These are phyloP conservation scores for Beta macrorhiza DNA, from an alignment of 179 eudicot species.

Conservation along the genomic window DNA sequence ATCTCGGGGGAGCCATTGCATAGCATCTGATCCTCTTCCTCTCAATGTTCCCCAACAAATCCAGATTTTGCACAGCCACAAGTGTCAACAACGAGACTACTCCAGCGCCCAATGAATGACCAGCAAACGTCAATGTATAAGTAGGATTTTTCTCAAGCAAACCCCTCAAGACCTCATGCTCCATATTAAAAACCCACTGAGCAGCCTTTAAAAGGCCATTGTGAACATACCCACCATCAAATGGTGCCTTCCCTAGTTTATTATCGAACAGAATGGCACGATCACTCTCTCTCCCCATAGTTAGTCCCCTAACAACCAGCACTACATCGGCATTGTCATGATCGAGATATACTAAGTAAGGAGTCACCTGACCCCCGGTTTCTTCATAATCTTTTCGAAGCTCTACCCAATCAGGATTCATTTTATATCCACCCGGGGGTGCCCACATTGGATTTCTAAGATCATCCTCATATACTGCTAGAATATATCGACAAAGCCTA, in stretches of 20 bases:
- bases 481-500: conserved; percentile 56
- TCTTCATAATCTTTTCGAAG: conserved; percentile 50
- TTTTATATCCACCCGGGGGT: conserved; percentile 79
- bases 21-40: conserved; percentile 79
- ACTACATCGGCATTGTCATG: conserved; percentile 71
- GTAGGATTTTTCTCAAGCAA: conserved; percentile 50
- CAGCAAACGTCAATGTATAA: conserved; percentile 78
- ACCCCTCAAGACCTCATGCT: conserved; percentile 56
- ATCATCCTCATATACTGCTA: conserved; percentile 77
- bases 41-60: conserved; percentile 60
- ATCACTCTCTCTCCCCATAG: conserved; percentile 75
- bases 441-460: conserved; percentile 80
- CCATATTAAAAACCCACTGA: conserved; percentile 65
- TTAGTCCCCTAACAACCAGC: conserved; percentile 69
- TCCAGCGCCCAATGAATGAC: conserved; percentile 93
- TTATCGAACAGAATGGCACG: conserved; percentile 68
- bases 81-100: conserved; percentile 65
- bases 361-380: conserved; percentile 61
- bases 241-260: conserved; percentile 67
- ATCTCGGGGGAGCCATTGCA: conserved; percentile 90
- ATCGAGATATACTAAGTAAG: conserved; percentile 79
- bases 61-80: conserved; percentile 59
- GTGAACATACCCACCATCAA: conserved; percentile 88
- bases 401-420: conserved; percentile 74
- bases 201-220: conserved; percentile 86